A percentile compares a stretch with the other conserved stretches of the same genome.
These are phyloP conservation scores for Emericellopsis atlantica DNA, from an alignment of 2,329 filamentous ascomycete genomes.

Conservation along the genomic window DNA sequence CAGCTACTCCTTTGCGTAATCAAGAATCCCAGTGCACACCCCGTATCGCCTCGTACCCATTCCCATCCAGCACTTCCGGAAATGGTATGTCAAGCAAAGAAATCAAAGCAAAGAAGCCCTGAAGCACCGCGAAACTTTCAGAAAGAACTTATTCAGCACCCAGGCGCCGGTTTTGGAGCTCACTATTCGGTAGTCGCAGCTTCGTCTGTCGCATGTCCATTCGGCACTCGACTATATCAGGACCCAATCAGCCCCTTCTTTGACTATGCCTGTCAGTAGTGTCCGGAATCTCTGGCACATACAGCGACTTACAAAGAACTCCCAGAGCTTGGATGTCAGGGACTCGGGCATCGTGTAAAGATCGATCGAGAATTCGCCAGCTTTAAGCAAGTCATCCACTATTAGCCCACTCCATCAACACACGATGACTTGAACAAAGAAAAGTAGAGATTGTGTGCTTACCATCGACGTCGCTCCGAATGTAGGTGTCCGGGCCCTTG, in stretches of 20 bases:
- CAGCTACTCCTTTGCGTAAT: no score
- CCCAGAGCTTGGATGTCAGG: conserved; percentile 90
- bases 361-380: conserved; percentile 96
- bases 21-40: no score
- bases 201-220: no score
- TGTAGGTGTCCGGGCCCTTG: conserved; percentile 88
- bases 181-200: no score
- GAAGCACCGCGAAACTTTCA: no score
- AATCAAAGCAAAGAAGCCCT: no score
- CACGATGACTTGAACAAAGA: conserved; percentile 8
- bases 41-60: no score
- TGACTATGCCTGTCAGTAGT: conserved; percentile 1
- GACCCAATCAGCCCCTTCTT: conserved; percentile 3
- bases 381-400: conserved; percentile 30
- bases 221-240: neutral
- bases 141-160: no score
- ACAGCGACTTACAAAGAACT: conserved; percentile 48
- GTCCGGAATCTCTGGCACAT: neutral
- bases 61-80: no score
- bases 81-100: no score
- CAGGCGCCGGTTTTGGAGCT: no score
- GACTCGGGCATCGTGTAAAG: conserved; percentile 90
- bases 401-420: conserved; percentile 12
- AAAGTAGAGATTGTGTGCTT: conserved; percentile 23
- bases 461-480: conserved; percentile 95